phyloP scores from a whole-genome alignment of 2,329 filamentous ascomycete genomes.

The Colletotrichum tamarilloi region DNA sequence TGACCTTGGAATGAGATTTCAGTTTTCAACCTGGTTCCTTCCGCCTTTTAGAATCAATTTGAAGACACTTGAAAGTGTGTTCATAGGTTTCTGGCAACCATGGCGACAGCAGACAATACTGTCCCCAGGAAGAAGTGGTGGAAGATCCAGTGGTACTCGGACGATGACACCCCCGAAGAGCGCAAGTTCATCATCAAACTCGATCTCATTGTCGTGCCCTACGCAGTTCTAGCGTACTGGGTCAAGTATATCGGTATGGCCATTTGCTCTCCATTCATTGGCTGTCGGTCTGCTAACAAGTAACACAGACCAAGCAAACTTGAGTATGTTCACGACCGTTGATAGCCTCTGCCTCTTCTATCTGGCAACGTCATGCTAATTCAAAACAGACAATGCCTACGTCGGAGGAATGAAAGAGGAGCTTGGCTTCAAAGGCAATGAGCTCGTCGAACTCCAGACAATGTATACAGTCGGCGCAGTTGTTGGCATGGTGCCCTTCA shows the following conservation, averaged over 20 bases:
- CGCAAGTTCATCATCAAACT: constrained; percentile 54
- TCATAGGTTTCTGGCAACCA: background rate
- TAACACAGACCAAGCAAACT: constrained; percentile 41
- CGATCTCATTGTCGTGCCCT: constrained; percentile 50
- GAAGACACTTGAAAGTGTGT: background rate
- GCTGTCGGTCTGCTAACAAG: background rate
- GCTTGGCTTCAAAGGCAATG: constrained; percentile 40
- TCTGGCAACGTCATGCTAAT: constrained; percentile 49
- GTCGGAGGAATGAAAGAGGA: constrained; percentile 42
- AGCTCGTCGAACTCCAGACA: constrained; percentile 41
- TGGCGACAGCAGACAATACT: constrained; percentile 4
- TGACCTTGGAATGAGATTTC: background rate
- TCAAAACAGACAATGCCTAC: constrained; percentile 48
- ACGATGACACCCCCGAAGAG: constrained; percentile 58
- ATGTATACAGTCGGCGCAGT: constrained; percentile 41
- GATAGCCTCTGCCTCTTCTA: background rate
- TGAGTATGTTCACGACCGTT: constrained; percentile 33
- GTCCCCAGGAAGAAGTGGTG: constrained; percentile 45
- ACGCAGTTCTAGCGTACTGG: constrained; percentile 45
- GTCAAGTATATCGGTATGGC: constrained; percentile 40
- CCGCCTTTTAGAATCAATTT: background rate
- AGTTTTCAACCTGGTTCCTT: too few relatives aligned
- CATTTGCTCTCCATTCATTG: too few relatives aligned
- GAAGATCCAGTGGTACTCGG: constrained; percentile 59
- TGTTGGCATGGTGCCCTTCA: constrained; percentile 45